Evolutionary conservation across 495 filamentous ascomycete species (phyloP), one percentile per base, ranked within the genome.

Genomic region (Tetracladium setigerum): DNA sequence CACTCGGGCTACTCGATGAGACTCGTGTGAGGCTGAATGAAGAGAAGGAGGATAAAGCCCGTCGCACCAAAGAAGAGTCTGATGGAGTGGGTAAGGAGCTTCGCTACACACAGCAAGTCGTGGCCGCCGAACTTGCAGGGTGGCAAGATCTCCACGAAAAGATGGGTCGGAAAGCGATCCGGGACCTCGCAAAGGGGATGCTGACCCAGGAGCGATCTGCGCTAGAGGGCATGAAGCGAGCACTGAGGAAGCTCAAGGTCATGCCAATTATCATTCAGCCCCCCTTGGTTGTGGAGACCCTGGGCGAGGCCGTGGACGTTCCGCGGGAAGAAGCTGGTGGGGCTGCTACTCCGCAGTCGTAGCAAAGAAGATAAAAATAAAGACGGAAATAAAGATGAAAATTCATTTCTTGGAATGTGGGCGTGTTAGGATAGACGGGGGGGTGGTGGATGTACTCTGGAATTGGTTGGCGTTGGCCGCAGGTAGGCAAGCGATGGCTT

Each of bases 91-190:
- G 82, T 0, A 77, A 77, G 39, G 94, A 99, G 59, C 63, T 99
- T 15, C 68, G 86, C 30, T 96, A 94, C 61, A 95, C 89, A 41
- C 90, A 95, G 65, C 86, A 90, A 62, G 87, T 90, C 9, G 90
- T 96, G 5, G 91, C 94, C 11, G 72, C 79, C 7, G 94, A 99
- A 62, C 61, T 99, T 49, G 91, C 92, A 1, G 90, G 87, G 2
- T 97, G 91, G 85, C 87, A 95, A 56, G 88, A 92, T 12, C 79
- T 87, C 70, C 81, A 89, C 42, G 88, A 83, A 54, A 79, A 78
- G 53, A 75, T 88, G 65, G 89, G 84, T 2, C 69, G 79, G 22
- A 79, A 76, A 52, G 84, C 85, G 3, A 79, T 96, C 32, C 76
- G 72, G 50, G 76, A 84, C 13, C 78, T 95, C 56, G 91, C 84